Evolutionary conservation across 805 yeast genomes (phyloP), one percentile per base, ranked within the genome.

Genomic region (Zygoascus bituminiphila): DNA sequence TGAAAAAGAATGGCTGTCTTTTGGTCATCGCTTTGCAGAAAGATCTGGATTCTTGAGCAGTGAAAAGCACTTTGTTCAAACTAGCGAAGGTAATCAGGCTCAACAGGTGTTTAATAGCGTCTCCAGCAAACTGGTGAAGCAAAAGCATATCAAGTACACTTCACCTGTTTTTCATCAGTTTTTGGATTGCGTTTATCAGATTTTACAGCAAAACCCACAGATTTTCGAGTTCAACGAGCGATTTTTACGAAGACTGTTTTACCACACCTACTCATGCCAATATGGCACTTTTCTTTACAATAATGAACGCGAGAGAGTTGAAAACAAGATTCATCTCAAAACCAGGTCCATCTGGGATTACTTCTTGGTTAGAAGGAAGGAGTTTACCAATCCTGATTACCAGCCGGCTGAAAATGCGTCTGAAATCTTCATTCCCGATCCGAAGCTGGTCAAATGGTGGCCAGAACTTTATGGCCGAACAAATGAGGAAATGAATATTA

Each of bases 101-200:
- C 68, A 69, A 47, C 72, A 65, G 42, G 65, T 76, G 21, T 62
- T 80, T 43, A 71, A 67, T 50, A 73, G 72, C 45, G 70, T 81
- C 20, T 72, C 81, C 45, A 72, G 74, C 53, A 72, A 74, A 54
- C 72, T 76, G 54, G 75, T 73, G 47, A 75, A 72, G 51, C 70
- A 68, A 42, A 71, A 70, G 47, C 77, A 71, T 48, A 57, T 75
- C 45, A 81, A 82, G 53, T 75, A 79, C 47, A 78, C 82, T n/a
- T 84, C 96, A 10, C 98, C 98, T 0, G 78, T 89, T 1, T 91
- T 93, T 67, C 97, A 88, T 58, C 98, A 93, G 61, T 93, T 89
- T 65, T 65, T 93, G 42, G 98, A 93, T 60, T 81, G 93, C 54
- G 84, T 88, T 1, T 88, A 82, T 62, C 98, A 93, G 61, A 61